Conservation (phyloP, 2,329 filamentous ascomycete genomes). For the Aspergillus sp. region DNA sequence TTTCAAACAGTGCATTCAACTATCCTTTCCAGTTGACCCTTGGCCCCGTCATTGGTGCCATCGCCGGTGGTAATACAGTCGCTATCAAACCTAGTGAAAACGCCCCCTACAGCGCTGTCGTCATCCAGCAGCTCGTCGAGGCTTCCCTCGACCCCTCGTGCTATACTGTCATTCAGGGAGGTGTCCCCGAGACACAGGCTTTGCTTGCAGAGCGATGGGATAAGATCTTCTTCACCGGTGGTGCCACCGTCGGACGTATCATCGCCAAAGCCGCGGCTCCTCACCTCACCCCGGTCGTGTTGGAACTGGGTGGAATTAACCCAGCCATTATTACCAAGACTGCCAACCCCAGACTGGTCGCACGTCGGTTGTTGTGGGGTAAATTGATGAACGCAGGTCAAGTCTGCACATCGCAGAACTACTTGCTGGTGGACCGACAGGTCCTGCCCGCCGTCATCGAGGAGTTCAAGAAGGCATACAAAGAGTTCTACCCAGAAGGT, state of each 20-base stretch:
- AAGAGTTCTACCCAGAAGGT: constrained; percentile 80
- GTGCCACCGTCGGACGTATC: constrained; percentile 72
- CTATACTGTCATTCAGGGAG: constrained; percentile 77
- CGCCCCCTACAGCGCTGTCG: constrained; percentile 68
- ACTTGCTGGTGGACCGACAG: constrained; percentile 74
- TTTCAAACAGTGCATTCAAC: constrained; percentile 69
- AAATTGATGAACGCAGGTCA: constrained; percentile 86
- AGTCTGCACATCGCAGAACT: constrained; percentile 90
- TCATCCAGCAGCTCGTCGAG: constrained; percentile 73
- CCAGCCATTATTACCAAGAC: constrained; percentile 86
- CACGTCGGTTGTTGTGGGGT: constrained; percentile 79
- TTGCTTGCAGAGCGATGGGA: constrained; percentile 89
- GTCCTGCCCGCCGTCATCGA: constrained; percentile 68
- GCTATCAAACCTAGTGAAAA: constrained; percentile 88
- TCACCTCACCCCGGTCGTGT: constrained; percentile 77
- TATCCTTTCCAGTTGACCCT: constrained; percentile 81
- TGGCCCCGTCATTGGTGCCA: constrained; percentile 78
- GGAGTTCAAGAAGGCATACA: constrained; percentile 65
- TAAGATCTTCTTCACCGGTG: constrained; percentile 96
- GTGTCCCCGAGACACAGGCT: constrained; percentile 71
- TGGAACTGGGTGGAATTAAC: constrained; percentile 89
- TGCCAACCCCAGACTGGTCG: constrained; percentile 74
- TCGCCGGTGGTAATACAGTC: constrained; percentile 85
- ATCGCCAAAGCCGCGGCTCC: constrained; percentile 85
- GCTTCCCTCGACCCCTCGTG: constrained; percentile 70